These are phyloP conservation scores for Colletotrichum truncatum DNA, from an alignment of 2,329 filamentous ascomycete species.

Conservation along the genomic window DNA sequence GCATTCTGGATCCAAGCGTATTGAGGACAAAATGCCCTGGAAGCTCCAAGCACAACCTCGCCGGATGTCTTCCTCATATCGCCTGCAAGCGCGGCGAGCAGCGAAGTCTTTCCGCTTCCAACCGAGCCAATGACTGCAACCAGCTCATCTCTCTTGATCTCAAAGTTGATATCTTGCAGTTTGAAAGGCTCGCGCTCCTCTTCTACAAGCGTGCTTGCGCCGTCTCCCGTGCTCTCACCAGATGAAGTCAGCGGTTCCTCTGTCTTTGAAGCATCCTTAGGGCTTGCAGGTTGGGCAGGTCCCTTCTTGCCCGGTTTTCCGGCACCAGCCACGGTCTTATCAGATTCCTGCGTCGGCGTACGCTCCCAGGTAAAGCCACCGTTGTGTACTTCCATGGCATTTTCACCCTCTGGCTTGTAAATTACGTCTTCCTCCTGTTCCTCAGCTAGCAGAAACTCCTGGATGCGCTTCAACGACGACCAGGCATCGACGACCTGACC, in stretches of 20 bases:
- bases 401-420: slow-evolving; percentile 63
- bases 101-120: slow-evolving; percentile 88
- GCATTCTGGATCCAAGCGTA: slow-evolving; percentile 98
- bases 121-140: slow-evolving; percentile 90
- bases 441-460: slow-evolving; percentile 88
- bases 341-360: slow-evolving; percentile 63
- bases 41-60: slow-evolving; percentile 78
- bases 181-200: slow-evolving; percentile 76
- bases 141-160: slow-evolving; percentile 78
- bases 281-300: not conserved
- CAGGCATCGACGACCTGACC: slow-evolving; percentile 91
- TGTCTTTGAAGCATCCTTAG: slow-evolving; percentile 44
- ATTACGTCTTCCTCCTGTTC: slow-evolving; percentile 79
- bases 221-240: slow-evolving; percentile 57
- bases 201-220: slow-evolving; percentile 65
- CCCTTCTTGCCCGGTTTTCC: slow-evolving; percentile 58
- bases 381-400: slow-evolving; percentile 75
- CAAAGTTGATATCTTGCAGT: slow-evolving; percentile 73
- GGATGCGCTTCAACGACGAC: slow-evolving; percentile 83
- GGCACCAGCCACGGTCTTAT: slow-evolving; percentile 51
- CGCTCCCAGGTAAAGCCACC: slow-evolving; percentile 91
- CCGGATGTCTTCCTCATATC: slow-evolving; percentile 90
- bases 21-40: slow-evolving; percentile 90
- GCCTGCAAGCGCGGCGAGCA: slow-evolving; percentile 88
- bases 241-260: slow-evolving; percentile 45